Evolutionary conservation across 805 yeast species (phyloP), one percentile per base, ranked within the genome.

Genomic region (Kazachstania bromeliacearum): DNA sequence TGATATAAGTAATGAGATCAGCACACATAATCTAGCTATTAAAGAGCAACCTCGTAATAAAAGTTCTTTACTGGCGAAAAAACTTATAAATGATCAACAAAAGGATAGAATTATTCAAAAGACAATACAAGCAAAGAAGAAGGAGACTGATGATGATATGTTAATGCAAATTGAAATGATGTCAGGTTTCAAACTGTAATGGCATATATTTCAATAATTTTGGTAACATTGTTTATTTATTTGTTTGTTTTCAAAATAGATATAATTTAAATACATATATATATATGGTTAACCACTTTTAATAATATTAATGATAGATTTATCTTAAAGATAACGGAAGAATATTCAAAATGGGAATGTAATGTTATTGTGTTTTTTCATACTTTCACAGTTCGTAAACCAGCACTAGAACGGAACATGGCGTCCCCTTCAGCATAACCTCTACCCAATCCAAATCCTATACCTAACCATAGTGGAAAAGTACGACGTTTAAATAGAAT

Each of bases 391-490:
- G 77, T 67, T 71, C 94, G 79, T 44, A 79, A 59, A 38, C 94
- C 94, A 44, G 80, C 84, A 38, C 71, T 67, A 10, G 85, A 73
- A 67, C 96, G 80, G 74, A 92, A 89, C 39, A 88, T 82, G 42
- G 96, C 94, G 57, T 92, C 97, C 43, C 97, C 98, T 68, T 92
- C 99, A 42, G 97, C 78, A 64, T 87, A 92, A 37, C 96, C 96
- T 69, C 96, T 81, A 47, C 99, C 99, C 44, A 88, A 73, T 48
- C 99, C 99, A 54, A 92, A 89, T 26, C 99, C 99, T 46, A 87
- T 66, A 47, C 98, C 98, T 43, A 89, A 64, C 95, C 96, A 88
- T 29, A 89, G 97, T 37, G 98, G 98, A 77, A 87, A 92, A 7
- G 95, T 73, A 64, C 97, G 79, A 71, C 97, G 84, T 62, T 73